phyloP scores from a whole-genome alignment of 495 filamentous ascomycete species.

The Filosporella fistucella region DNA sequence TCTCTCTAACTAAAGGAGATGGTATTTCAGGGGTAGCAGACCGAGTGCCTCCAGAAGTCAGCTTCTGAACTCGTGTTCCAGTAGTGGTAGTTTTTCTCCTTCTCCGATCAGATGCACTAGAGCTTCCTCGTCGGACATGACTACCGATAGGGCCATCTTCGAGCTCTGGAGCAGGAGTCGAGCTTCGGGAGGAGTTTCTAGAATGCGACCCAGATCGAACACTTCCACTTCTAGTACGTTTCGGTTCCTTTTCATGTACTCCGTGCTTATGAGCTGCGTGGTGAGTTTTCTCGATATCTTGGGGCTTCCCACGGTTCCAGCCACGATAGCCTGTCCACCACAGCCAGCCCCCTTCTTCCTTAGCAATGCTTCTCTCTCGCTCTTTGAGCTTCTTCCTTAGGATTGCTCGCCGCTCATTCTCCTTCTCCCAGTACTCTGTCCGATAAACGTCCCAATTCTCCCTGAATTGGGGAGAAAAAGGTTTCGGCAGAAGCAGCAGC shows the following conservation, averaged over 20 bases:
- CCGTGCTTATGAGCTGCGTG: conserved; percentile 22
- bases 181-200: conserved; percentile 36
- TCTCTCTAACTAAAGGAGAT: conserved; percentile 44
- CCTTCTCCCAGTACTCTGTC: conserved; percentile 91
- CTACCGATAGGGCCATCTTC: conserved; percentile 15
- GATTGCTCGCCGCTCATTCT: conserved; percentile 81
- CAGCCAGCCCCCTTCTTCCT: conserved; percentile 69
- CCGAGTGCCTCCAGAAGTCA: conserved; percentile 32
- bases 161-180: conserved; percentile 16
- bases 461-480: conserved; percentile 91
- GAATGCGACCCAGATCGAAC: conserved; percentile 42
- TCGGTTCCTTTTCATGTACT: conserved; percentile 25
- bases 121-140: conserved; percentile 38
- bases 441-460: conserved; percentile 96
- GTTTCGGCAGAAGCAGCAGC: conserved; percentile 85
- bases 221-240: conserved; percentile 42
- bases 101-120: conserved; percentile 42
- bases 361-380: conserved; percentile 59
- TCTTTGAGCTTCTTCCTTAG: conserved; percentile 64
- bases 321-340: conserved; percentile 72
- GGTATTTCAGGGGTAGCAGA: conserved; percentile 46
- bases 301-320: conserved; percentile 35
- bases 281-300: conserved; percentile 30
- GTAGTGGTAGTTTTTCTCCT: conserved; percentile 18
- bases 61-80: conserved; percentile 10